Base-by-base conservation (phyloP, 2,329 filamentous ascomycete genomes). In the Pseudogymnoascus sp. region DNA sequence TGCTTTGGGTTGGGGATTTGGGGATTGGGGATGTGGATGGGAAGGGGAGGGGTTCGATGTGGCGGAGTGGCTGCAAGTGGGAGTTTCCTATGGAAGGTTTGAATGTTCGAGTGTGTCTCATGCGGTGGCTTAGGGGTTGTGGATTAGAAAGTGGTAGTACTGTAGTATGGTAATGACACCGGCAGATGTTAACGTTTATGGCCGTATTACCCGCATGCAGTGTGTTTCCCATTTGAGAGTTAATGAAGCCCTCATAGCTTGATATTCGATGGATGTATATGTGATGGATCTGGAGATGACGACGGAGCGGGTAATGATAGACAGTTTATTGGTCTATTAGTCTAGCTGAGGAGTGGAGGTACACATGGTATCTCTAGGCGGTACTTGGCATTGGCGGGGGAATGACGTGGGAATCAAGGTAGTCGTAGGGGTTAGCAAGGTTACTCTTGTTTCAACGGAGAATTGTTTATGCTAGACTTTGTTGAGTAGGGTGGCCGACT, bases 311-410 rank as follows among this genome's bases (percentile, higher is more conserved):
- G 18, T 2, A 45, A 14, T 4, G 45, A 52, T 31, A 23, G 4
- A 1, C 45, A 25, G 31, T 23, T 23, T 23, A 23, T 23, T 23
- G 21, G 21, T 23, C 21, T 52, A 52, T 52, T 52, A 14, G 14
- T 16, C 28, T 31, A 31, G 14, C 18, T 43, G 41, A 43, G 14
- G 1, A 14, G n/a, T 38, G 37, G 37, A 16, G 18, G 40, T 23
- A 49, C 23, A n/a, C 12, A 8, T n/a, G 5, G 2, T 12, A 23
- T 12, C 11, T 23, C 12, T 23, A 14, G 21, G 21, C 7, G 45
- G 25, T 52, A 52, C 45, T 52, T 52, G 45, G 45, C 45, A 52
- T 52, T 16, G 45, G 45, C 45, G 45, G 45, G 45, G 45, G 45
- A 52, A 52, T 52, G 25, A 31, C 25, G 25, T 16, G 31, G 25